These are phyloP conservation scores for Phytophthora pinifolia DNA, from an alignment of 352 stramenopile species.

Conservation along the genomic window DNA sequence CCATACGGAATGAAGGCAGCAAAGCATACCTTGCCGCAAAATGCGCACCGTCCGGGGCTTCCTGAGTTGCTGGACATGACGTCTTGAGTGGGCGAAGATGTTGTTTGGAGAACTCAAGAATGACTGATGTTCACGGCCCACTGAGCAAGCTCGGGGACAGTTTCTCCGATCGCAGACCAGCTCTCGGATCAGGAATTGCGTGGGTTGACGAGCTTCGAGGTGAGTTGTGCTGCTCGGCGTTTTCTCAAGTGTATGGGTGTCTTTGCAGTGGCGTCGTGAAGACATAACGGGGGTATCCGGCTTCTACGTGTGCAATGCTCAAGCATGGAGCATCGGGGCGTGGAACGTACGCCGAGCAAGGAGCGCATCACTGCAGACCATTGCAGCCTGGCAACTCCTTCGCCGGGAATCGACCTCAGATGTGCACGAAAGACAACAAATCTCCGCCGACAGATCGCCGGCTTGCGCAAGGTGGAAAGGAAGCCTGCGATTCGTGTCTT, in stretches of 20 bases:
- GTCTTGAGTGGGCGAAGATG: not conserved
- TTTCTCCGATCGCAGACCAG: constrained; percentile 8
- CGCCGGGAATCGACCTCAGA: constrained; percentile 16
- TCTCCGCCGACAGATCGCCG: constrained; percentile 14
- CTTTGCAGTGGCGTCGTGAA: too few species aligned
- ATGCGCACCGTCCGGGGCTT: constrained; percentile 18
- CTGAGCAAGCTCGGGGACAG: not conserved
- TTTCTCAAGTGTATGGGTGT: constrained; percentile 13
- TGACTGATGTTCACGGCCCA: too few species aligned
- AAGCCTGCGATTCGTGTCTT: constrained; percentile 1
- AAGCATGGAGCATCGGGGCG: constrained; percentile 18
- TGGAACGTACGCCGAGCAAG: constrained; percentile 21
- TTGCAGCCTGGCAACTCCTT: too few species aligned
- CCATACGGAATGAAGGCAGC: too few species aligned
- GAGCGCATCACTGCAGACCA: not conserved
- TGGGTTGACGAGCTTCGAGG: constrained; percentile 1
- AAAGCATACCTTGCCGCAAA: constrained; percentile 28
- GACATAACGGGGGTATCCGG: constrained; percentile 10
- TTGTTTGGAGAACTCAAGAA: not conserved
- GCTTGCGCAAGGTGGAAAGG: constrained; percentile 10
- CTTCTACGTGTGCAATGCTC: constrained; percentile 26
- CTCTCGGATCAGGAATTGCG: constrained; percentile 5
- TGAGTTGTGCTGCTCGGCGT: not conserved
- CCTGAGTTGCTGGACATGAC: constrained; percentile 24
- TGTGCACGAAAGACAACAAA: constrained; percentile 32